These are phyloP conservation scores for Neckera pumila DNA, from an alignment of 225 moss, liverwort and hornwort species.

Conservation along the genomic window DNA sequence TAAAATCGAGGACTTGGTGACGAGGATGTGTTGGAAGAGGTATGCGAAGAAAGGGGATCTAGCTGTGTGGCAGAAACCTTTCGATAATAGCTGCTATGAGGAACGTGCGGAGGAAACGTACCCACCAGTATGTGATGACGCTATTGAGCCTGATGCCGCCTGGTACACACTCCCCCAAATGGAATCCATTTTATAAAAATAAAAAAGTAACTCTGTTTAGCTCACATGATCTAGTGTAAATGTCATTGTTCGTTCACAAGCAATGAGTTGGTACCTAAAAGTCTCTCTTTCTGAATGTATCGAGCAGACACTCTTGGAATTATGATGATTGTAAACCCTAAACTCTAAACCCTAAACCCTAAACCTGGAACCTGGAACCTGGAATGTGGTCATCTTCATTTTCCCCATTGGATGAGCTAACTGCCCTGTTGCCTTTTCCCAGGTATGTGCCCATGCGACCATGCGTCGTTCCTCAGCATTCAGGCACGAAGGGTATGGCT, in stretches of 20 bases:
- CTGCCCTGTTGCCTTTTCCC: background rate
- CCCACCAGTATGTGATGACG: slow-evolving; percentile 84
- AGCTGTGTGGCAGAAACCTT: slow-evolving; percentile 91
- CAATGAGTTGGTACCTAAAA: background rate
- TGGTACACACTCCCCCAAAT: slow-evolving; percentile 32
- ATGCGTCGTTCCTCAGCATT: slow-evolving; percentile 72
- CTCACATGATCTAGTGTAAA: background rate
- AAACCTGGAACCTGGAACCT: background rate
- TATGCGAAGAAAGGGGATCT: slow-evolving; percentile 74
- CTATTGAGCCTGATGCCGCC: slow-evolving; percentile 86
- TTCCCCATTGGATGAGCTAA: background rate
- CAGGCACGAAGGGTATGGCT: slow-evolving; percentile 34
- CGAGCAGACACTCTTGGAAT: background rate
- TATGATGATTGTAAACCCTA: no score
- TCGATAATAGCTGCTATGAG: slow-evolving; percentile 68
- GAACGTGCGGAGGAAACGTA: slow-evolving; percentile 48
- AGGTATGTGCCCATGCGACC: slow-evolving; percentile 97
- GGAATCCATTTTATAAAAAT: background rate
- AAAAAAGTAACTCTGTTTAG: no score
- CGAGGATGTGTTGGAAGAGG: slow-evolving; percentile 70
- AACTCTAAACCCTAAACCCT: background rate
- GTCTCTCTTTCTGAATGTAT: background rate
- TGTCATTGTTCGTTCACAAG: background rate
- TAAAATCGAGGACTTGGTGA: slow-evolving; percentile 49
- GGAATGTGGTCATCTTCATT: background rate